Evolutionary conservation across 495 filamentous ascomycete genomes (phyloP), one percentile per base, ranked within the genome.

Genomic region (Hypoxylon fuscum): DNA sequence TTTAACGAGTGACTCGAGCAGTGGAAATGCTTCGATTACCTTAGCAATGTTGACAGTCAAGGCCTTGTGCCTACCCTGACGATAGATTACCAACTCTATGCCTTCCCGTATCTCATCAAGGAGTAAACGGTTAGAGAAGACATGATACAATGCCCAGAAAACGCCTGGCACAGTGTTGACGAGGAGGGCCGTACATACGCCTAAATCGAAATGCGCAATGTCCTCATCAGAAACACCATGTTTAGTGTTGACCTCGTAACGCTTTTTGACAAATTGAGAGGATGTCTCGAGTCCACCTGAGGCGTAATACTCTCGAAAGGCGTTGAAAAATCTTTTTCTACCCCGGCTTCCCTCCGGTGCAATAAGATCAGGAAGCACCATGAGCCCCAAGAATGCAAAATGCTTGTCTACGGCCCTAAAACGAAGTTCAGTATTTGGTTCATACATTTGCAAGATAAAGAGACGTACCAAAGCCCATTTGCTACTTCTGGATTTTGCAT

Each of bases 101-200:
- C 11, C 15, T 40, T 20, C n/a, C 18, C 37, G 15, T 12, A 40
- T 3, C 15, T 10, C 2, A 46, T 23, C 11, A 9, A 58, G 34
- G n/a, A 58, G 22, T 20, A 14, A 3, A 3, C 5, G 43, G n/a
- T 43, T 18, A 18, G 42, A 52, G 43, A n/a, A 58, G 12, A 34
- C 40, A 25, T 53, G n/a, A 23, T 52, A 58, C 2, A 58, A 12
- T 23, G 23, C 35, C 54, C 54, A 55, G 7, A 34, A 58, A 3
- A 21, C 18, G 7, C 7, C 43, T 4, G 54, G 54, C 15, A 51
- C 43, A 9, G 43, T 58, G 43, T 58, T 58, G 14, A 35, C 54
- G 21, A 58, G 43, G 2, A 58, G 11, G 7, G 15, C 54, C 8
- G 11, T 29, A 9, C 21, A 27, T 10, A 50, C 10, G 14, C 21